These are phyloP conservation scores for Phaffia tasmanica DNA, from an alignment of 768 basidiomycete genomes.

Conservation along the genomic window DNA sequence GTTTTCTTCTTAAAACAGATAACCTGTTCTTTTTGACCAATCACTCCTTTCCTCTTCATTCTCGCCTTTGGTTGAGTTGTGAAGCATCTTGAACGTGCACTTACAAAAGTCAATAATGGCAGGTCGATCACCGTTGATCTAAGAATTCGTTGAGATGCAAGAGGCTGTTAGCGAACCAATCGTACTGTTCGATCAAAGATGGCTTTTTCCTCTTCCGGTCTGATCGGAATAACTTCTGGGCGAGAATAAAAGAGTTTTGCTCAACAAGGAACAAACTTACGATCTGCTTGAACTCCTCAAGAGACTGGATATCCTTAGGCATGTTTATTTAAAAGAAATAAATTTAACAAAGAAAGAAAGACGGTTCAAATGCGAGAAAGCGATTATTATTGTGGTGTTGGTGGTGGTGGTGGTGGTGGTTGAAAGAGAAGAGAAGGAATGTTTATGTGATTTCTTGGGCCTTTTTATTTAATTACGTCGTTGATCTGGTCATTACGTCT, in stretches of 20 bases:
- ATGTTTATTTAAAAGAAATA: background rate
- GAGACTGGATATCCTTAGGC: slow-evolving; percentile 23
- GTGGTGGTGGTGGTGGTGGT: background rate
- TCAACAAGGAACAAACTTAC: slow-evolving; percentile 1
- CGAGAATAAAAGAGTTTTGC: background rate
- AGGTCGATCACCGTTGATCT: slow-evolving; percentile 22
- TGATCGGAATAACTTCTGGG: background rate
- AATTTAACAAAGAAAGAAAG: too few relatives aligned
- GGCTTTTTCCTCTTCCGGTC: background rate
- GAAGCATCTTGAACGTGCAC: background rate
- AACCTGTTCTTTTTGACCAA: too few relatives aligned
- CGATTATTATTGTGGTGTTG: too few relatives aligned
- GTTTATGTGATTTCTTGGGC: too few relatives aligned
- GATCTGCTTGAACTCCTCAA: slow-evolving; percentile 24
- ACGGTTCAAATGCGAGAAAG: too few relatives aligned
- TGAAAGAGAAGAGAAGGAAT: too few relatives aligned
- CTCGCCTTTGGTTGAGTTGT: background rate
- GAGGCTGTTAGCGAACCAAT: background rate
- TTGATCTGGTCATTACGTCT: too few relatives aligned
- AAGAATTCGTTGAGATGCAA: background rate
- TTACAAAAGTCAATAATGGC: slow-evolving; percentile 24
- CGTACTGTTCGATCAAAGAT: too few relatives aligned
- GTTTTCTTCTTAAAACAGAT: too few relatives aligned
- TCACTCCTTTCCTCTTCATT: background rate
- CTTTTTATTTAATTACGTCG: too few relatives aligned